Evolutionary conservation across 306 rosid genomes (phyloP).

Genomic region (Acacia melanoxylon): DNA sequence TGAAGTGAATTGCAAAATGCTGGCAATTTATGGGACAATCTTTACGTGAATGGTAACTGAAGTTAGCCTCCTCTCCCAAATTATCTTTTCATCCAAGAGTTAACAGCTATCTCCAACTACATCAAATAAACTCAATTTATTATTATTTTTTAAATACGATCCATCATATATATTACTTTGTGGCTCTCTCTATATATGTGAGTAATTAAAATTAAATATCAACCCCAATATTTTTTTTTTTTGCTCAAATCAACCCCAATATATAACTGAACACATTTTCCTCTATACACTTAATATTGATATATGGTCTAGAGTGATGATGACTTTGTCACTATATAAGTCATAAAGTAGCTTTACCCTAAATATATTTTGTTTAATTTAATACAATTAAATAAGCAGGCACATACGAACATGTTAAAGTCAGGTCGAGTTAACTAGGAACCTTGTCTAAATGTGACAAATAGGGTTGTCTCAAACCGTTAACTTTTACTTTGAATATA

Average conservation of each 20-base stretch:
- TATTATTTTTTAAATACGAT: background rate
- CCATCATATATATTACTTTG: constrained; percentile 14
- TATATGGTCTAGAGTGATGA: background rate
- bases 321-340: background rate
- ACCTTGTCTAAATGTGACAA: too few relatives aligned
- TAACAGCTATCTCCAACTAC: constrained; percentile 32
- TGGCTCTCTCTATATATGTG: constrained; percentile 1
- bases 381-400: too few relatives aligned
- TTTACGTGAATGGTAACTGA: constrained; percentile 72
- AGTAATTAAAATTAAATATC: background rate
- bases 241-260: too few relatives aligned
- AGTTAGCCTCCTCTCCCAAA: constrained; percentile 43
- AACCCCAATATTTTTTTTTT: too few relatives aligned
- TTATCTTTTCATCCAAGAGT: constrained; percentile 45
- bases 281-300: background rate
- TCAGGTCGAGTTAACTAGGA: too few relatives aligned
- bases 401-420: too few relatives aligned
- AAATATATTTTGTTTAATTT: too few relatives aligned
- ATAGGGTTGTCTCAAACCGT: too few relatives aligned
- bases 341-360: background rate
- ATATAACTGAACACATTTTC: background rate
- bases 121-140: background rate
- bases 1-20: constrained; percentile 53
- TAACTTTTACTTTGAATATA: too few relatives aligned
- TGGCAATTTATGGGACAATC: constrained; percentile 49